phyloP scores from a whole-genome alignment of 805 yeast species.

The Candida glaebosa region DNA sequence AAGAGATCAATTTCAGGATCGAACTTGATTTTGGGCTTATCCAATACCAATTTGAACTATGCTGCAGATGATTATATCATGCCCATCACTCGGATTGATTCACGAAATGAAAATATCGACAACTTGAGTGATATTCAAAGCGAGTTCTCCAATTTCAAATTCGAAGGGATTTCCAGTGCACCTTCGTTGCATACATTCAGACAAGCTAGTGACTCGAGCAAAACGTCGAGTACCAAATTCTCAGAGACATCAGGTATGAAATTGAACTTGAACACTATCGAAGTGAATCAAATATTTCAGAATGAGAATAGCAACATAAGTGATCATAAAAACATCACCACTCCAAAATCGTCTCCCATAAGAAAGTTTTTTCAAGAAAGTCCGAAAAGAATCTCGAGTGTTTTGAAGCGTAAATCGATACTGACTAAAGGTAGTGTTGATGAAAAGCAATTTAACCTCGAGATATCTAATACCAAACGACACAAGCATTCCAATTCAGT shows the following conservation, averaged over 20 bases:
- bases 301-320: slow-evolving; percentile 6
- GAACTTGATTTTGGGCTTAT: background rate
- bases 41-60: background rate
- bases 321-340: slow-evolving; percentile 3
- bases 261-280: background rate
- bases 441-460: background rate
- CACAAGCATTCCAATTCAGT: slow-evolving; percentile 28
- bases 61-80: background rate
- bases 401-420: slow-evolving; percentile 15
- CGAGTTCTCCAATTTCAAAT: slow-evolving; percentile 7
- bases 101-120: slow-evolving; percentile 21
- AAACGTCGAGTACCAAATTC: background rate
- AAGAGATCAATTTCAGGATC: slow-evolving; percentile 15
- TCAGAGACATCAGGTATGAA: background rate
- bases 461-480: background rate
- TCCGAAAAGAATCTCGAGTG: slow-evolving; percentile 24
- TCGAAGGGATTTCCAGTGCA: slow-evolving; percentile 33
- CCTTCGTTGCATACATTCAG: slow-evolving; percentile 41
- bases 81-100: background rate
- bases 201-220: slow-evolving; percentile 12
- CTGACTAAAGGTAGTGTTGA: slow-evolving; percentile 9
- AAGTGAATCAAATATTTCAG: slow-evolving; percentile 5
- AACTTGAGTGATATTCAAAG: slow-evolving; percentile 22
- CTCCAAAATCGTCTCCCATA: slow-evolving; percentile 26
- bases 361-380: slow-evolving; percentile 27